Evolutionary conservation across 2,329 filamentous ascomycete genomes (phyloP).

Genomic region (Stachybotrys chlorohalonatus): DNA sequence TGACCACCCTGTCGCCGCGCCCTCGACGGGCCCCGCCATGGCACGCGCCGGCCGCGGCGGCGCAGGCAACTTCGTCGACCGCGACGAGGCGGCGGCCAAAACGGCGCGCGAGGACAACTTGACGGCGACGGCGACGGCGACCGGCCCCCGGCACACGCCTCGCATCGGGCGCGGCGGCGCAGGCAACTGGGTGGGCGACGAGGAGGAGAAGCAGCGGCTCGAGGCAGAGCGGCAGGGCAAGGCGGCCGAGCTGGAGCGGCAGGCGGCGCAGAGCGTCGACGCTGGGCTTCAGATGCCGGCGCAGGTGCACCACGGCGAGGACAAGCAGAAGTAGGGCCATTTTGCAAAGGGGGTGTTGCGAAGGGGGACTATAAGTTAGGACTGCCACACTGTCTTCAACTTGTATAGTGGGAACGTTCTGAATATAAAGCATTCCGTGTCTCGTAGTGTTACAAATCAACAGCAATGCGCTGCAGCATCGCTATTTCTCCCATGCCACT

Average conservation of each 20-base stretch:
- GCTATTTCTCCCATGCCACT: too few species aligned
- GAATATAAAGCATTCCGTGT: too few species aligned
- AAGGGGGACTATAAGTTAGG: too few species aligned
- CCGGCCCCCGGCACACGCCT: constrained; percentile 14
- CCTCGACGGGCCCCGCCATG: constrained; percentile 16
- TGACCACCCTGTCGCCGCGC: constrained; percentile 11
- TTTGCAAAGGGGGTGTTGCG: too few species aligned
- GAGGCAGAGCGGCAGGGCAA: constrained; percentile 10
- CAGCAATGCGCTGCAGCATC: too few species aligned
- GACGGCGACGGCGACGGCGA: constrained; percentile 21
- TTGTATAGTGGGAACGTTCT: too few species aligned
- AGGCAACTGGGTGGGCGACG: constrained; percentile 38
- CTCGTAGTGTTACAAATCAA: too few species aligned
- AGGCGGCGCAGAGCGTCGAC: constrained; percentile 36
- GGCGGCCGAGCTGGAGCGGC: constrained; percentile 30
- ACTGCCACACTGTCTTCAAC: too few species aligned
- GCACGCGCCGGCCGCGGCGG: constrained; percentile 48
- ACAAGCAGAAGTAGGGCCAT: constrained; percentile 3
- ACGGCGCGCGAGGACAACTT: constrained; percentile 21
- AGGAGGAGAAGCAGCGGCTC: constrained; percentile 17
- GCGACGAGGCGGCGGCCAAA: constrained; percentile 21
- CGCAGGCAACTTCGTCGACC: constrained; percentile 48
- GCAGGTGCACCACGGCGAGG: constrained; percentile 28
- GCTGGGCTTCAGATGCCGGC: constrained; percentile 35
- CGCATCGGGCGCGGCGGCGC: constrained; percentile 44